A percentile compares a stretch with the other conserved stretches of the same genome.
These are phyloP conservation scores for Blastomyces parvus DNA, from an alignment of 2,329 filamentous ascomycete species.

Conservation along the genomic window DNA sequence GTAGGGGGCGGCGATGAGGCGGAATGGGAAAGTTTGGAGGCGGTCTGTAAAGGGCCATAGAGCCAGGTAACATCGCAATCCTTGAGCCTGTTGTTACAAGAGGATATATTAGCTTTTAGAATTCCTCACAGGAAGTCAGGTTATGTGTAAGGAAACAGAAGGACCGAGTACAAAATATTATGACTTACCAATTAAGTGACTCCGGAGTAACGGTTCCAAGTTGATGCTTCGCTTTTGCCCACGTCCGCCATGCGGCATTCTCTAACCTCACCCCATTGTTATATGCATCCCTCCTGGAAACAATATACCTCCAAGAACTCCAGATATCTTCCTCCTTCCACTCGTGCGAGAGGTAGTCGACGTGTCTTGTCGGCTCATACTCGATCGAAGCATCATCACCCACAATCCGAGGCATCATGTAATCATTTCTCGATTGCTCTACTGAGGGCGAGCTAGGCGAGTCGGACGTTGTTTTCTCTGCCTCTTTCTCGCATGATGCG, in stretches of 20 bases:
- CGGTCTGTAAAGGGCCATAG: conserved; percentile 81
- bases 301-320: conserved; percentile 92
- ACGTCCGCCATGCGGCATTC: conserved; percentile 95
- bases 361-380: conserved; percentile 69
- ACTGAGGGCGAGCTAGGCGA: conserved; percentile 11
- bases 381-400: conserved; percentile 70
- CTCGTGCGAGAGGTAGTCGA: conserved; percentile 90
- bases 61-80: conserved; percentile 97
- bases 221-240: conserved; percentile 85
- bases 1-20: conserved; percentile 44
- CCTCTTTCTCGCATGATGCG: conserved; percentile 17
- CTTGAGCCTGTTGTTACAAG: conserved; percentile 59
- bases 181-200: conserved; percentile 72
- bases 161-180: not conserved
- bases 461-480: conserved; percentile 14
- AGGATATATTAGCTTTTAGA: conserved; percentile 10
- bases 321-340: conserved; percentile 96
- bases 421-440: not conserved
- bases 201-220: conserved; percentile 83
- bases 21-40: conserved; percentile 45
- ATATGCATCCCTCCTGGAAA: conserved; percentile 67
- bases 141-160: not conserved
- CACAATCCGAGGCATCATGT: not conserved
- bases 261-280: conserved; percentile 74
- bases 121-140: not conserved